Base-by-base conservation (phyloP, 1,284 basidiomycete species). In the Anthracocystis panici-leucophaei region DNA sequence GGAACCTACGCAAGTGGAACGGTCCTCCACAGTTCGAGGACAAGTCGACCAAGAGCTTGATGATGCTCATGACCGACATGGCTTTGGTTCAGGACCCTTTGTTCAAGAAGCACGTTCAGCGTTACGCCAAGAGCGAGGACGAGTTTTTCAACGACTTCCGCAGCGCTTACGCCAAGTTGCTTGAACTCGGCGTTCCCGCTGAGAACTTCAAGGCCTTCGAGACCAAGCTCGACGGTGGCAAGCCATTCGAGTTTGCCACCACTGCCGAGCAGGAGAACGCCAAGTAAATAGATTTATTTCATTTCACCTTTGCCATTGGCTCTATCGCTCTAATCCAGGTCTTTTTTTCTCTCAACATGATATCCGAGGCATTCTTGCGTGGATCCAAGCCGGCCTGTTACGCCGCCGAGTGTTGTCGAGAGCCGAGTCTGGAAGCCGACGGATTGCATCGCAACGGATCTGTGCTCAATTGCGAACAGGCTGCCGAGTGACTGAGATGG, bases 1-100 rank as follows among this genome's bases (percentile, higher is more conserved):
- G 89, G 89, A 77, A 88, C 63, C 89, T 89, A 70, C 92, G 91
- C 90, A 89, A 92, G 86, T 95, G 93, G 93, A 88, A 88, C 72
- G 95, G 95, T 49, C 94, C 95, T 42, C 95, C 94, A 87, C 96
- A 99, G 88, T 91, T 92, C 70, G 91, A 93, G 87, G 95, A 98
- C 88, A 93, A 93, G 90, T 91, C 90, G 86, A 95, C 94, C 51
- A 89, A 77, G 81, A 87, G 90, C 41, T 88, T 99, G 53, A 98
- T 99, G 95, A 98, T 98, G 95, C 78, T 83, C 49, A 80, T 79
- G 57, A 75, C 82, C 56, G 81, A 84, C 66, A 79, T 82, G 68
- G 73, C 81, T 14, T 57, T 81, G 14, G 65, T 77, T 16, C 62
- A 80, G 79, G 78, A 82, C 70, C 29, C 66, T 42, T 68, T 75